phyloP scores from a whole-genome alignment of 2,329 filamentous ascomycete species.

The Phaeosphaeria sp. region DNA sequence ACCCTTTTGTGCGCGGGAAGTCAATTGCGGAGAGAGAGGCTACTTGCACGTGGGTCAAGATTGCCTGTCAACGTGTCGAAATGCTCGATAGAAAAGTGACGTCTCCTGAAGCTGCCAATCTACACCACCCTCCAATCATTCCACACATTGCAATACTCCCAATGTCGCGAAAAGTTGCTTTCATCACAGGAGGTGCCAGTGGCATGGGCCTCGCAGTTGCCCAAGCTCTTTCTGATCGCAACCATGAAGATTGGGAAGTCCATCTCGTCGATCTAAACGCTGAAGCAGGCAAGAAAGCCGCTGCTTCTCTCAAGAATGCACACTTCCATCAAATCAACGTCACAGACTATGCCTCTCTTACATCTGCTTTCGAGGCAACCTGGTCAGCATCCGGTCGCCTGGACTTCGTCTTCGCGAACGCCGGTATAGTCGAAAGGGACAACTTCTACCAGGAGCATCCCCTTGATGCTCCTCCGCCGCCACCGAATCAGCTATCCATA shows the following conservation, averaged over 20 bases:
- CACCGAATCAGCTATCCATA: constrained; percentile 45
- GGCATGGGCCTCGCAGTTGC: constrained; percentile 55
- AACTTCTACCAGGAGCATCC: constrained; percentile 49
- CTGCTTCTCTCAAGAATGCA: constrained; percentile 31
- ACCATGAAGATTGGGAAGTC: constrained; percentile 45
- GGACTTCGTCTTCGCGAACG: constrained; percentile 60
- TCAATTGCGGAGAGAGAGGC: background rate
- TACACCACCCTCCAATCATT: background rate
- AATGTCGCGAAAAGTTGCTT: constrained; percentile 52
- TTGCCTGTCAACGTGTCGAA: background rate
- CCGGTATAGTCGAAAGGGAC: constrained; percentile 33
- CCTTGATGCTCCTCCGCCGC: constrained; percentile 34
- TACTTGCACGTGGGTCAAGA: background rate
- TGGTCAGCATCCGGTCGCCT: constrained; percentile 46
- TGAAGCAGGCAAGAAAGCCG: constrained; percentile 41
- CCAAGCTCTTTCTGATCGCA: constrained; percentile 43
- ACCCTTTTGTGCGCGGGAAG: background rate
- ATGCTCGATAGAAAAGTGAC: too few relatives aligned
- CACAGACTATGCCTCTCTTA: constrained; percentile 44
- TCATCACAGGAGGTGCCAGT: constrained; percentile 80
- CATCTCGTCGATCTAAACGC: constrained; percentile 52
- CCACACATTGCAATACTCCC: background rate
- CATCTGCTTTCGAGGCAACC: constrained; percentile 46
- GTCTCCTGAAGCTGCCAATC: background rate
- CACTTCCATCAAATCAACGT: constrained; percentile 51